Evolutionary conservation across 2,329 filamentous ascomycete species (phyloP).

Genomic region (Venturia effusa): DNA sequence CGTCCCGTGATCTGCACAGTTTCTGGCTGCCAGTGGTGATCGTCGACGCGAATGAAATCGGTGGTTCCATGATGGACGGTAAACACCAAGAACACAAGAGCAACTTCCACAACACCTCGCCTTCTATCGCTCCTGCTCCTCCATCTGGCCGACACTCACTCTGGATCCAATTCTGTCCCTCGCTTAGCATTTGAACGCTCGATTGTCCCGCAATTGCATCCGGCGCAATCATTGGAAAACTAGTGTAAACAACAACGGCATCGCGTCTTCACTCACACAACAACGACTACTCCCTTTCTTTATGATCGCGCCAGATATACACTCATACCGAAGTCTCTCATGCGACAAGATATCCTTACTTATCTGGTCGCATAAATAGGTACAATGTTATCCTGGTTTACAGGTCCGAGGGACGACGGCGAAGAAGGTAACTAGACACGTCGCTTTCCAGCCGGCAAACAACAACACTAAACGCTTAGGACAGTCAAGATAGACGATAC

Average conservation of each 20-base stretch:
- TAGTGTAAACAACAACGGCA: not conserved
- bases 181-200: not conserved
- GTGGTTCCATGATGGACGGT: not conserved
- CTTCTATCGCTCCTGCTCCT: not conserved
- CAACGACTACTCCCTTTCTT: not conserved
- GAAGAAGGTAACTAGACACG: not conserved
- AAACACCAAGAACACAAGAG: not conserved
- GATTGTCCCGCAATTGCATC: not conserved
- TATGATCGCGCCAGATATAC: not conserved
- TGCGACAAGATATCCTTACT: not conserved
- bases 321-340: not conserved
- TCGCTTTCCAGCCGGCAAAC: not conserved
- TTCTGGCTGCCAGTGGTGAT: not conserved
- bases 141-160: not conserved
- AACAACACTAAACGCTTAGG: not conserved
- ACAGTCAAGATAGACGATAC: constrained; percentile 4
- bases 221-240: not conserved
- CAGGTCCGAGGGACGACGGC: constrained; percentile 16
- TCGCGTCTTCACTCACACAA: not conserved
- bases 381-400: constrained; percentile 24
- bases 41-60: not conserved
- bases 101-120: not conserved
- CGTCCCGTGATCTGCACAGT: not conserved
- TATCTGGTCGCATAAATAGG: not conserved
- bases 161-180: not conserved